Percentiles rank a stretch among this genome's conserved stretches.
Evolutionary conservation across 805 yeast genomes (phyloP).

Genomic region (Groenewaldozyma tartarivorans): DNA sequence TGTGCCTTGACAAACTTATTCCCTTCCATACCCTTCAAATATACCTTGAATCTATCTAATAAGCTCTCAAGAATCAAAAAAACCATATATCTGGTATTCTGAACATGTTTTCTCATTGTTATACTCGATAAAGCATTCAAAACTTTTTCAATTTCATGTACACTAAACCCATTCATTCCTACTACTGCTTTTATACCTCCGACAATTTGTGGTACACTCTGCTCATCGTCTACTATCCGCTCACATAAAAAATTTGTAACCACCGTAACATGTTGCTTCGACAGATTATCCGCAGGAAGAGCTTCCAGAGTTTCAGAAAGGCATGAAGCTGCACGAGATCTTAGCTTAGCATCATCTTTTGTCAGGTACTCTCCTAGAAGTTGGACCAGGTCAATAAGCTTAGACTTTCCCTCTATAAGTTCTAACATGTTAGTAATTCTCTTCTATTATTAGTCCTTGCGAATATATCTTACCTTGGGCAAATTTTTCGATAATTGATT

Average conservation of each 20-base stretch:
- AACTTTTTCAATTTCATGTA: constrained; percentile 23
- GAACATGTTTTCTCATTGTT: constrained; percentile 25
- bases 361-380: constrained; percentile 54
- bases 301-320: constrained; percentile 31
- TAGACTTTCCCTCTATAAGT: constrained; percentile 12
- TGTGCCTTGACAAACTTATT: constrained; percentile 47
- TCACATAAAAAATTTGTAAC: constrained; percentile 44
- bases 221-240: constrained; percentile 53
- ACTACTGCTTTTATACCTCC: constrained; percentile 45
- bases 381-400: constrained; percentile 45
- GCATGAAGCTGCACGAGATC: constrained; percentile 37
- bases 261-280: constrained; percentile 28
- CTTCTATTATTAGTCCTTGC: not conserved
- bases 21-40: constrained; percentile 16
- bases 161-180: constrained; percentile 38
- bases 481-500: no score
- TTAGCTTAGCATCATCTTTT: constrained; percentile 42
- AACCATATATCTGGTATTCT: constrained; percentile 40
- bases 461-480: not conserved
- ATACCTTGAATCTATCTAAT: constrained; percentile 5
- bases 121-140: constrained; percentile 23
- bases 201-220: constrained; percentile 43
- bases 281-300: constrained; percentile 25
- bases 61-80: constrained; percentile 37
- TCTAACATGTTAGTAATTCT: not conserved